Base-by-base conservation (phyloP, 768 basidiomycete species). In the Termitomyces sp. region DNA sequence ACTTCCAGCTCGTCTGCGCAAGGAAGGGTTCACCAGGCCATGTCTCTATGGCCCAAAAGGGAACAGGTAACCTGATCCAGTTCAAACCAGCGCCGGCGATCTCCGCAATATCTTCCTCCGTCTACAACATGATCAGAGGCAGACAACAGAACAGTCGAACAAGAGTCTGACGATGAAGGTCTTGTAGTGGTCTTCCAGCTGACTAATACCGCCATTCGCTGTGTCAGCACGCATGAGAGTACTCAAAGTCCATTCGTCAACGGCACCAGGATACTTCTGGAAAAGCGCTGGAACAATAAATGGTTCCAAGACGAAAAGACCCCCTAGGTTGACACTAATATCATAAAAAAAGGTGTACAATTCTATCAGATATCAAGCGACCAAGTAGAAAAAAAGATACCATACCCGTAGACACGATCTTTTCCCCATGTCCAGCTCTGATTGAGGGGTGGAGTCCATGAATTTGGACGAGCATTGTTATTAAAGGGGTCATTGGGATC, bases 21-120 rank as follows among this genome's bases (percentile, higher is more conserved):
- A 94, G 75, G 77, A 89, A 94, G 15, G 93, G 93, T 69, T 95
- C 92, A 47, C 81, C 82, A n/a, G 76, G 73, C 77, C 84, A 84
- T 5, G 59, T 70, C 58, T 89, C 87, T 63, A 94, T 83, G 3
- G 88, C 89, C 93, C 93, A 95, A 74, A 82, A 95, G 3, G 91
- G 89, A 46, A 95, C 82, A 1, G 92, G 90, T 20, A 95, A 68
- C 12, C 91, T 81, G 58, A 95, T 75, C 86, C 89, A 95, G 73
- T 92, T 94, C 58, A 96, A 73, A 13, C 94, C 95, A 20, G 92
- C 93, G 15, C 84, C 89, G 47, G 94, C 92, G 60, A 97, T 95
- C 68, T 88, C 78, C 39, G 93, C 93, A 61, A 95, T 86, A 74
- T 96, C 94, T 73, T 90, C 76, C 70, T 96, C 94, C 51, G 93